phyloP scores from a whole-genome alignment of 2,329 filamentous ascomycete species.

The Aspergillus quadricinctus region DNA sequence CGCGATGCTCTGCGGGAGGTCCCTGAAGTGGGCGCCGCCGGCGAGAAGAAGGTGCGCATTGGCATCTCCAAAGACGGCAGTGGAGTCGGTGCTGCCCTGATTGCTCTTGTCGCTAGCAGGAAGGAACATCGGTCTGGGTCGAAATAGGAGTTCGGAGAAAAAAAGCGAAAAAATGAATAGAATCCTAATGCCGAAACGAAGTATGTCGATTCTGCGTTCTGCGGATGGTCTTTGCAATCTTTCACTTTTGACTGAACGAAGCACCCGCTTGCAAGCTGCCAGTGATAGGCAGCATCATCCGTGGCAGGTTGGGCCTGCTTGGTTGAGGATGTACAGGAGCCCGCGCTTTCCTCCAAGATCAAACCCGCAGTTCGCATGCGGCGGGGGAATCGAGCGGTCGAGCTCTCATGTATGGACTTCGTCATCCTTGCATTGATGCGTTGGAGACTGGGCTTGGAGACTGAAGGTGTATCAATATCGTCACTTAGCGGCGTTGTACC shows the following conservation, averaged over 20 bases:
- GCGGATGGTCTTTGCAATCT: not conserved
- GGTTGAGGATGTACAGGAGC: not conserved
- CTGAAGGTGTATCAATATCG: slow-evolving; percentile 5
- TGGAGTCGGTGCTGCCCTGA: slow-evolving; percentile 90
- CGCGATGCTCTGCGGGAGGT: slow-evolving; percentile 74
- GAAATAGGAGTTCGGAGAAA: not conserved
- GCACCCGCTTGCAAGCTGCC: not conserved
- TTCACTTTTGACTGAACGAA: not conserved
- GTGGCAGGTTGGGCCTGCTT: not conserved
- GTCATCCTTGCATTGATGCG: slow-evolving; percentile 1
- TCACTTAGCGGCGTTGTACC: not conserved
- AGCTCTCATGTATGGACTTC: not conserved
- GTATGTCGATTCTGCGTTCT: not conserved
- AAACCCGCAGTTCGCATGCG: not conserved
- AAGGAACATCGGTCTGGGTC: slow-evolving; percentile 6
- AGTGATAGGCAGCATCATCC: not conserved
- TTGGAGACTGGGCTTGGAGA: slow-evolving; percentile 1
- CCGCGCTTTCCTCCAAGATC: not conserved
- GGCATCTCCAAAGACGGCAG: slow-evolving; percentile 96
- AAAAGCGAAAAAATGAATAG: not conserved
- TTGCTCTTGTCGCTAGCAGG: slow-evolving; percentile 77
- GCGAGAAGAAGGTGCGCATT: slow-evolving; percentile 83
- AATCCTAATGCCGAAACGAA: not conserved
- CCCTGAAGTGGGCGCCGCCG: slow-evolving; percentile 69
- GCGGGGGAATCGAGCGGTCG: not conserved